These are phyloP conservation scores for Cryphonectria radicalis DNA, from an alignment of 2,329 filamentous ascomycete genomes.

Conservation along the genomic window DNA sequence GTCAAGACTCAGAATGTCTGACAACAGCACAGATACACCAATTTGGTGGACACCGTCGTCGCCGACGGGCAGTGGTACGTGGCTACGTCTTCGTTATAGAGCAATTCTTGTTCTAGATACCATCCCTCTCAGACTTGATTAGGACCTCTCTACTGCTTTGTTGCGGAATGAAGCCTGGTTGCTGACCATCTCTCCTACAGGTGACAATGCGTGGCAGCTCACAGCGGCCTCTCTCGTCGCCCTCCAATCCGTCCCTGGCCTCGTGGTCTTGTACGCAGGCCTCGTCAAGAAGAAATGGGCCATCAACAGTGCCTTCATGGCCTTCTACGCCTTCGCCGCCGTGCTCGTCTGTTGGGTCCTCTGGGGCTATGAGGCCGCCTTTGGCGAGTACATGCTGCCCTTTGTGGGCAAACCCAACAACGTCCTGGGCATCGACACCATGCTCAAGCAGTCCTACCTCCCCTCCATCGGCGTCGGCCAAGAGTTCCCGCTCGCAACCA, in stretches of 20 bases:
- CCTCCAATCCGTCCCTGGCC: slow-evolving; percentile 53
- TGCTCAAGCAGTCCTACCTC: slow-evolving; percentile 47
- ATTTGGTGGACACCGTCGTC: slow-evolving; percentile 21
- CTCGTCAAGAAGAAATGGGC: slow-evolving; percentile 54
- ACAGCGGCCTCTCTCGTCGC: slow-evolving; percentile 54
- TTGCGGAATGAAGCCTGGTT: no score
- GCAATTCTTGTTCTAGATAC: background rate
- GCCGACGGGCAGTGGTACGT: slow-evolving; percentile 16
- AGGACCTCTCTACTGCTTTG: background rate
- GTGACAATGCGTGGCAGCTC: slow-evolving; percentile 58
- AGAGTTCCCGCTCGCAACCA: slow-evolving; percentile 50
- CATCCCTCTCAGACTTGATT: no score
- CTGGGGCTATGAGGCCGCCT: slow-evolving; percentile 53
- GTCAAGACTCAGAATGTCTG: slow-evolving; percentile 13
- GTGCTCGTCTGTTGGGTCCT: slow-evolving; percentile 55
- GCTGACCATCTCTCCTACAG: slow-evolving; percentile 35
- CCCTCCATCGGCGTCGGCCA: slow-evolving; percentile 46
- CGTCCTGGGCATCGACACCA: slow-evolving; percentile 47
- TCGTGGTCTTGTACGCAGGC: slow-evolving; percentile 54
- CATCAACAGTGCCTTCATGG: slow-evolving; percentile 55
- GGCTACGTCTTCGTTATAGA: background rate
- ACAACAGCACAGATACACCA: slow-evolving; percentile 20
- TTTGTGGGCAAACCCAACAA: slow-evolving; percentile 53
- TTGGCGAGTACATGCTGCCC: slow-evolving; percentile 54
- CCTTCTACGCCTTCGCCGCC: slow-evolving; percentile 53